Evolutionary conservation across 495 filamentous ascomycete genomes (phyloP), one percentile per base, ranked within the genome.

Genomic region (Penicillium lividum): DNA sequence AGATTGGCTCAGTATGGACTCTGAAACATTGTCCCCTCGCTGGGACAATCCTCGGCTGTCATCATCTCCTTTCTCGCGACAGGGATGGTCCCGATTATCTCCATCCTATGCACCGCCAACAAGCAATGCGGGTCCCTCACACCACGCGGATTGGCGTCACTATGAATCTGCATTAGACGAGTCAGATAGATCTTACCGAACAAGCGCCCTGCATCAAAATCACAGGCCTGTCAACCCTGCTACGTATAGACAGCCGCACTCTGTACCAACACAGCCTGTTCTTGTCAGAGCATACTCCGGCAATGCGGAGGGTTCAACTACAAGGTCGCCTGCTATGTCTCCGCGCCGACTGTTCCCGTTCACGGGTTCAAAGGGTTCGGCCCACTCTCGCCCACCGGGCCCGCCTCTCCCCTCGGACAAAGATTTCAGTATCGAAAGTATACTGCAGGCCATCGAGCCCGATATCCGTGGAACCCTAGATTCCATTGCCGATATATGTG

Each of bases 401-500:
- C 68, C 72, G 30, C 64, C 73, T 30, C 69, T 84, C 8, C 82
- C 82, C 10, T 65, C 79, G 0, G 72, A 80, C 29, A 70, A 78
- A 25, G 81, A 80, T 45, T 87, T 86, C 67, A 80, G 82, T 22
- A 86, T 88, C 65, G 82, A 81, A 30, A 73, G 75, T 47, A 85
- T 88, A 51, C 76, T 88, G 16, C 73, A 76, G 16, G 82, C 84
- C 38, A 82, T 86, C 53, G 80, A 83, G 53, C 77, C 83, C 3
- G 82, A 86, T 61, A 82, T 86, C 51, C 70, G 77, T 22, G 64
- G 64, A 15, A 84, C 84, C 3, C 72, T 88, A 29, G 79, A 86
- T 56, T 81, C 82, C 5, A 87, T 88, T 56, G 85, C 84, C 18
- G 82, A 86, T 61, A 86, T 88, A 52, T 86, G 81, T 60, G 84